phyloP scores from a whole-genome alignment of 495 filamentous ascomycete genomes.

The Aspergillus egyptiacus region DNA sequence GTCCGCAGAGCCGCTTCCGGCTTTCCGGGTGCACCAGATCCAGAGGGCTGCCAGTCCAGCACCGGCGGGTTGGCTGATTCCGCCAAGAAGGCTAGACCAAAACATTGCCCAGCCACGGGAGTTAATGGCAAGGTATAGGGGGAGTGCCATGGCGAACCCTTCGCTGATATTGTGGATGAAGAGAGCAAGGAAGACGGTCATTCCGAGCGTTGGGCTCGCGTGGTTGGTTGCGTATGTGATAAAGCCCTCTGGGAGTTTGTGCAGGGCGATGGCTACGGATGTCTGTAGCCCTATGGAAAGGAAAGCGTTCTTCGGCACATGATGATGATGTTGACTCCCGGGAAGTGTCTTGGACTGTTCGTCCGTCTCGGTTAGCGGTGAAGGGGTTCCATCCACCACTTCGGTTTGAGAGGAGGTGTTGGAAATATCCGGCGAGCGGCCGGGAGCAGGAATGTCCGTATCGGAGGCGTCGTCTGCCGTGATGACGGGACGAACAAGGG shows the following conservation, averaged over 20 bases:
- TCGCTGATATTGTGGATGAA: conserved; percentile 98
- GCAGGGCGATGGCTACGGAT: conserved; percentile 85
- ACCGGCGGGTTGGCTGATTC: conserved; percentile 78
- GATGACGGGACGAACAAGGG: conserved; percentile 16
- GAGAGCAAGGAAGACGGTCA: conserved; percentile 88
- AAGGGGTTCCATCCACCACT: conserved; percentile 1
- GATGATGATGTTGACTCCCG: conserved; percentile 72
- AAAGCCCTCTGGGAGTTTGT: conserved; percentile 97
- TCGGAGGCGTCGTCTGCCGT: conserved; percentile 10
- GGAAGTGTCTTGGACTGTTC: conserved; percentile 17
- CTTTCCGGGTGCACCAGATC: conserved; percentile 57
- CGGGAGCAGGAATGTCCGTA: conserved; percentile 5
- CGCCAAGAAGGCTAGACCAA: conserved; percentile 78
- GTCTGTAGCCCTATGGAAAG: conserved; percentile 90
- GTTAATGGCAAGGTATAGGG: conserved; percentile 79
- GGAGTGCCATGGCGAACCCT: conserved; percentile 89
- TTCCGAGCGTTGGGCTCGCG: conserved; percentile 77
- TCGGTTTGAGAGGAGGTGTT: conserved; percentile 15
- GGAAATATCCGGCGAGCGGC: background rate
- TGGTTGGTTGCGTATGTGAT: conserved; percentile 99
- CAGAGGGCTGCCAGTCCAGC: conserved; percentile 78
- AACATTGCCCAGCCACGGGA: conserved; percentile 73
- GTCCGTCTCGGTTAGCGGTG: conserved; percentile 23
- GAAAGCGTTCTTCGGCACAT: conserved; percentile 93
- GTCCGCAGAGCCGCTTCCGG: conserved; percentile 41